Base-by-base conservation (phyloP, 768 basidiomycete species). In the button mushroom (Agaricus bisporus) region DNA sequence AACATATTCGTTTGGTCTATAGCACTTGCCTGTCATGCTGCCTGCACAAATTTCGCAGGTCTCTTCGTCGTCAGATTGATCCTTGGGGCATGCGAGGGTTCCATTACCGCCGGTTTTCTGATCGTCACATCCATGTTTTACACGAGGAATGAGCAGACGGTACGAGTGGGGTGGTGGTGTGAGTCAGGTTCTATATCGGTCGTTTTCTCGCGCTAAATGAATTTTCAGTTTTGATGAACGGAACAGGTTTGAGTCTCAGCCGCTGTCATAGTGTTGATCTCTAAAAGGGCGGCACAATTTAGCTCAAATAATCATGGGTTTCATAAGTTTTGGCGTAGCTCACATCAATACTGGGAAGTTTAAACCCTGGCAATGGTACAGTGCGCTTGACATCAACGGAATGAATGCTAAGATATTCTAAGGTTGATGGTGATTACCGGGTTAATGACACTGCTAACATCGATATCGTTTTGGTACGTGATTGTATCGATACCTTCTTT, bases 91-190 rank as follows among this genome's bases (percentile, higher is more conserved):
- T 89, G 86, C 61, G 88, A 91, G 65, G 86, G 76, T 14, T 73
- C 73, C 4, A 80, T 86, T 58, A 88, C 87, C 0, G 82, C 88
- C 1, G 88, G 86, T 0, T 87, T 90, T 65, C 67, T 89, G 76
- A 84, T 89, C 47, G 81, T 88, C 51, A 86, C 73, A 37, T 80
- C 82, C 26, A 88, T 88, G 86, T 89, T 88, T 60, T 88, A 88
- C 60, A 88, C 85, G 0, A 76, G 83, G 48, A 79, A 65, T 6
- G 87, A 89, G 59, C 84, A 86, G 60, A 88, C 84, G 0, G 57
- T 78, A 38, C 70, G 87, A 10, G 78, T 88, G 17, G 86, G 87
- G 3, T 88, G 86, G 61, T 88, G 85, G 85, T 87, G 86, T 88
- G 63, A 67, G 85, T 70, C 5, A 3, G n/a, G 32, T 37, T 37